Base-by-base conservation (phyloP, 2,329 filamentous ascomycete genomes). In the Apiospora malaysiana region DNA sequence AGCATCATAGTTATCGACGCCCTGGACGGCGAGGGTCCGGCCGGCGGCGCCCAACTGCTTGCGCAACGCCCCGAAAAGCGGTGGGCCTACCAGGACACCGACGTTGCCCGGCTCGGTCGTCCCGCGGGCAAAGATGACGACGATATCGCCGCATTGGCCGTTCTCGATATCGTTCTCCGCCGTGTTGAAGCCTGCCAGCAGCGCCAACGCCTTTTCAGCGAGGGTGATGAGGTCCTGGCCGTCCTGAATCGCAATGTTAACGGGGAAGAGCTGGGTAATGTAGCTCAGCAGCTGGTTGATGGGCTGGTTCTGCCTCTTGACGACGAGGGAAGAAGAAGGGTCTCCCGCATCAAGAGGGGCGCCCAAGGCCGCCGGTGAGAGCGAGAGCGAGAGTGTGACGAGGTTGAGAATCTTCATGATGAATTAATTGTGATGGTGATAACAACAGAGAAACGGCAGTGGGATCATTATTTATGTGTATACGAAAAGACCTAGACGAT, bases 61-160 rank as follows among this genome's bases (percentile, higher is more conserved):
- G 8, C 56, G 25, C 42, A 72, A 1, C n/a, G 66, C 69, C 12
- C 43, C 23, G 66, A 72, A 72, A 27, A 72, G 68, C 12, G 66
- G 68, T 16, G 71, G 71, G 9, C 71, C 71, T n/a, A 69, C 66
- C 16, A 72, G 65, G 8, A 27, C 32, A 6, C 71, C 71, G 8
- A 72, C 71, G 42, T 72, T 70, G 40, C 71, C 71, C 4, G 71
- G 71, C 69, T 72, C 71, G 16, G 27, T 51, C 21, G 71, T 72
- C 3, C 71, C 71, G 49, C 71, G 69, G 23, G 71, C 71, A 18
- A 49, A 72, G 51, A 72, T 27, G 51, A 72, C 32, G n/a, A 71
- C 63, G 32, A 72, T 46, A 42, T 72, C 69, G 59, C 46, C 69
- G 59, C 71, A 72, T 23, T 18, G 25, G 23, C 66, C 69, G 6